Base-by-base conservation (phyloP, 164 flowering plant genomes). In the Vitis riparia region DNA sequence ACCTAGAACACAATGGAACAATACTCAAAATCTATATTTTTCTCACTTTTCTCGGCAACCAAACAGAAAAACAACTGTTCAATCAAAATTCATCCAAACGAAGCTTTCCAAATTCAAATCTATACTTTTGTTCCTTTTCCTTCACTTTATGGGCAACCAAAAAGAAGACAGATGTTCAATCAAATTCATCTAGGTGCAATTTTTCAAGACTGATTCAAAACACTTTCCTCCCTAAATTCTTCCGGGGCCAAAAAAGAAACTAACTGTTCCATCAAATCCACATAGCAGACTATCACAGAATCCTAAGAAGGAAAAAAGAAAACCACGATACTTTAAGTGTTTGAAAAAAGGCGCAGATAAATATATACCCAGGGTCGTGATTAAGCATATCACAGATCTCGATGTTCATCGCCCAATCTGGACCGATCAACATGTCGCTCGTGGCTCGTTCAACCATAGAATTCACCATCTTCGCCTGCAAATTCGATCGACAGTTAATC, bases 351-450 rank as follows among this genome's bases (percentile, higher is more conserved):
- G 27, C 3, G 27, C 10, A n/a, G 62, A 17, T n/a, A 14, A 19
- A 29, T 3, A 65, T 58, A 3, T 88, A 94, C 98, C 78, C 89
- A n/a, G 91, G 94, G 76, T 94, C 99, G 75, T 73, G 92, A 81
- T 94, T 94, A 69, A 91, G 83, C 68, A 88, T 87, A 71, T 94
- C 98, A 66, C 98, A 94, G 92, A 94, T 92, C 93, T 94, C 98
- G 71, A 92, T 78, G 77, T 94, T 94, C 96, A 89, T 85, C 27
- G 99, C 96, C 99, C 98, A 94, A 82, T 94, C 99, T 2, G 99
- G 94, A 57, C 99, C 99, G 85, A 94, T 90, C 77, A 94, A 82
- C 97, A 89, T 80, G 73, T 90, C 93, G 79, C 87, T 92, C 68
- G 99, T 92, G 29, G 99, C 99, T 65, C 99, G 71, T 23, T 91